Base-by-base conservation (phyloP, 306 rosid species). In the Cucumis cinereus region DNA sequence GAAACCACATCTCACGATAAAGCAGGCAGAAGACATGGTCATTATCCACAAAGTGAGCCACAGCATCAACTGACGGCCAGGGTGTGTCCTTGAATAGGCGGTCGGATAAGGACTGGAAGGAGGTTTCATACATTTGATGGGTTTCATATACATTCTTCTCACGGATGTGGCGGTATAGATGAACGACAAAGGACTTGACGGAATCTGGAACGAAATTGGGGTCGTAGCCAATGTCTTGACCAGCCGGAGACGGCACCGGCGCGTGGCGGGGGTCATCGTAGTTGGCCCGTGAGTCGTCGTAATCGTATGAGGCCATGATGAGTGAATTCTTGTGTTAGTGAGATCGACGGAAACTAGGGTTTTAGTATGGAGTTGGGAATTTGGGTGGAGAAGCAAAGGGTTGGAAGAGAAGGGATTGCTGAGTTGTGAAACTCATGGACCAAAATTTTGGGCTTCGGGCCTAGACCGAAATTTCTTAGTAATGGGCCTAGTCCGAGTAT, bases 1-100 rank as follows among this genome's bases (percentile, higher is more conserved):
- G 96, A 81, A 88, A 95, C 99, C 99, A 95, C 98, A 95, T 95
- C 87, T 95, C 99, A 0, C 93, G 90, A 86, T 92, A 95, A 12
- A 95, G 90, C 55, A 95, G 89, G 82, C 99, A 92, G 83, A 95
- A 95, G 3, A 95, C 98, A 78, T 92, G 98, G 84, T 95, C 99
- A 57, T 92, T 92, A 54, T 95, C 99, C 13, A 95, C 96, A 84
- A 79, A 84, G 64, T 83, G 84, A 0, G 99, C 87, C 3, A 94
- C 93, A 11, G 96, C 99, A 59, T 94, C 99, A 1, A 94, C 98
- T 22, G 97, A 90, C 0, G 99, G 99, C 97, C 99, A 92, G 1
- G 99, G 96, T 0, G 96, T 84, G 78, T 94, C 98, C 87, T 94
- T 94, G 87, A 94, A 94, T 79, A 86, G 87, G 33, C 95, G 89